These are phyloP conservation scores for Chamaenerion angustifolium DNA, from an alignment of 345 rosid species.

Conservation along the genomic window DNA sequence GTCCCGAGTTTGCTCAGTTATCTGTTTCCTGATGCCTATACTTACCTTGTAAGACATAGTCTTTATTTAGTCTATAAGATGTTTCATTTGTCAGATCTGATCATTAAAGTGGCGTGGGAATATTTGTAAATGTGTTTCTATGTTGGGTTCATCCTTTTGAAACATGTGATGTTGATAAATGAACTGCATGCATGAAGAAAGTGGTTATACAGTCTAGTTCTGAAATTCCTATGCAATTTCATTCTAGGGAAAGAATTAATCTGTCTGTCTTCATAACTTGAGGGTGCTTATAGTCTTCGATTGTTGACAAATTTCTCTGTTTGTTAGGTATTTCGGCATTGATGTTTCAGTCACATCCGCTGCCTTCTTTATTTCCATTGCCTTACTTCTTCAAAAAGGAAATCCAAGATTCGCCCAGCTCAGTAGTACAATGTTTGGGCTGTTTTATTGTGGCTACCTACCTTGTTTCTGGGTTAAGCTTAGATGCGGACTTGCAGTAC, in stretches of 20 bases:
- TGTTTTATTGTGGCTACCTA: slow-evolving; percentile 81
- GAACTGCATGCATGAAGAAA: too few species aligned
- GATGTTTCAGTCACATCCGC: slow-evolving; percentile 69
- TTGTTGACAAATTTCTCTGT: slow-evolving; percentile 12
- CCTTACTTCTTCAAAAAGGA: slow-evolving; percentile 77
- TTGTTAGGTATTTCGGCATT: slow-evolving; percentile 69
- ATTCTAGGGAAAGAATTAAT: too few species aligned
- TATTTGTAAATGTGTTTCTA: too few species aligned
- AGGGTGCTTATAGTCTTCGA: background rate
- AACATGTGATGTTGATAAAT: too few species aligned
- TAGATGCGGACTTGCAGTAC: slow-evolving; percentile 70
- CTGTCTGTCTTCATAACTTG: background rate
- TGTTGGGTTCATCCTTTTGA: too few species aligned
- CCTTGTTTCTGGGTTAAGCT: slow-evolving; percentile 96
- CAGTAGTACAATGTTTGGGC: slow-evolving; percentile 78
- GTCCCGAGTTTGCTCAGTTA: slow-evolving; percentile 71
- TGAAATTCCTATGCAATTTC: too few species aligned
- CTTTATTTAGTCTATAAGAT: background rate
- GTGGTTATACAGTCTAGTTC: too few species aligned
- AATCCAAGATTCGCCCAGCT: slow-evolving; percentile 88
- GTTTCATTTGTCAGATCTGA: background rate
- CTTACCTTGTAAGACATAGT: slow-evolving; percentile 73
- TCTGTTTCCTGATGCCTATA: slow-evolving; percentile 72
- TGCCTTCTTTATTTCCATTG: slow-evolving; percentile 66
- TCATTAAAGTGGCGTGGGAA: background rate